Percentiles rank a stretch among this genome's conserved stretches.
Evolutionary conservation across 2,329 filamentous ascomycete species (phyloP).

Genomic region (Aspergillus pseudoterreus): DNA sequence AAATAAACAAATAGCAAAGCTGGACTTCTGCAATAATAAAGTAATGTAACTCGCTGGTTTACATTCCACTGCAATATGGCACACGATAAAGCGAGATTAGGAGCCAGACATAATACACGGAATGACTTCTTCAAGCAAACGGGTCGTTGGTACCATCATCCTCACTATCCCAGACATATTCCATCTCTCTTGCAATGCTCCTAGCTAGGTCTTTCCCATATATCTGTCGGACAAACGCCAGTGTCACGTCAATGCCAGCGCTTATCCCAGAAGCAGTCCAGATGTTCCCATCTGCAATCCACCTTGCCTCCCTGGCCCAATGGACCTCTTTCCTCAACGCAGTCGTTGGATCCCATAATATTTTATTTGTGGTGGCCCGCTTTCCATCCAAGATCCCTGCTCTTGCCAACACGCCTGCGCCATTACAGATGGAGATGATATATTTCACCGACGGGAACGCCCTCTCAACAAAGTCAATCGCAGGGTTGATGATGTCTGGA

Average conservation of each 20-base stretch:
- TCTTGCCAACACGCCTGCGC: constrained; percentile 55
- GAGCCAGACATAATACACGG: too few species aligned
- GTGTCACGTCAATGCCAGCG: constrained; percentile 60
- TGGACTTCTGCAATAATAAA: too few species aligned
- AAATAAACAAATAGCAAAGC: background rate
- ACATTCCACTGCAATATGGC: too few species aligned
- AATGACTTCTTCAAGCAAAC: background rate
- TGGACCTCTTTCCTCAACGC: constrained; percentile 47
- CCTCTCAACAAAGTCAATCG: constrained; percentile 46
- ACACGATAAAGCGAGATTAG: too few species aligned
- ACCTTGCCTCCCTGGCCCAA: constrained; percentile 61
- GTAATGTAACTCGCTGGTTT: too few species aligned
- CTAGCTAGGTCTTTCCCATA: constrained; percentile 1
- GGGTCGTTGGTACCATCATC: constrained; percentile 3
- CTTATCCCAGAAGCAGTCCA: constrained; percentile 64
- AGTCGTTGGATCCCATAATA: constrained; percentile 43
- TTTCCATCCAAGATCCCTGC: constrained; percentile 59
- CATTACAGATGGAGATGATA: constrained; percentile 65
- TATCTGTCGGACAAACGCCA: constrained; percentile 35
- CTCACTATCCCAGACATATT: constrained; percentile 5
- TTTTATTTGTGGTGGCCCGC: constrained; percentile 65
- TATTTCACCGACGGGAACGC: constrained; percentile 51
- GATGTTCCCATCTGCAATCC: constrained; percentile 62
- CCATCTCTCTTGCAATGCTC: constrained; percentile 1
- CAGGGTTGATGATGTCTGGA: constrained; percentile 15